A percentile compares a stretch with the other conserved stretches of the same genome.
Conservation (phyloP, 2,329 filamentous ascomycete genomes). For the Eutypa lata region DNA sequence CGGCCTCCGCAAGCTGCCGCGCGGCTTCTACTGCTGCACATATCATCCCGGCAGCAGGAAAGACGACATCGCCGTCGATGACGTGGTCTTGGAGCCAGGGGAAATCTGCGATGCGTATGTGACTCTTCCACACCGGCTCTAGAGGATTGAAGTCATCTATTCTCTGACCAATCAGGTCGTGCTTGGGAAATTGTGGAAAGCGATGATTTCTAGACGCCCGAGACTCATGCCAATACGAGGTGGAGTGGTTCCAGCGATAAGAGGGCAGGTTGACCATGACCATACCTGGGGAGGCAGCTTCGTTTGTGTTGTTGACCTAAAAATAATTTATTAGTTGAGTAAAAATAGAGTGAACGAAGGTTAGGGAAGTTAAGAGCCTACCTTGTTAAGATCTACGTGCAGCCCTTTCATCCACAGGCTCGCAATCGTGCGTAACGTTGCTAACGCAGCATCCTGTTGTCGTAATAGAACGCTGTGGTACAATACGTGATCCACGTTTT, state of each 20-base stretch:
- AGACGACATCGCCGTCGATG: constrained; percentile 22
- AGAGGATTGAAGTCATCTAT: background rate
- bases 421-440: too few species aligned
- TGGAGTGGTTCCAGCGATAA: constrained; percentile 7
- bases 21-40: constrained; percentile 26
- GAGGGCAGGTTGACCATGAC: constrained; percentile 4
- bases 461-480: background rate
- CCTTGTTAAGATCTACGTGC: too few species aligned
- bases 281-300: background rate
- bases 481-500: background rate
- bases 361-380: too few species aligned
- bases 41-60: constrained; percentile 28
- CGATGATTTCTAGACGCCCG: constrained; percentile 1
- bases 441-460: background rate
- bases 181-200: background rate
- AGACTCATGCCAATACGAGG: constrained; percentile 6
- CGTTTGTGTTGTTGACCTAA: background rate
- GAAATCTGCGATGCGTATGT: constrained; percentile 15
- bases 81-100: constrained; percentile 28
- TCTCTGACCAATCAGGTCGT: constrained; percentile 3
- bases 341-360: background rate
- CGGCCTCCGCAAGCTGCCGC: constrained; percentile 12
- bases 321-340: background rate
- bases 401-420: too few species aligned
- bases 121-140: constrained; percentile 21